Evolutionary conservation across 768 basidiomycete species (phyloP).

Genomic region (Nidularia sp.): DNA sequence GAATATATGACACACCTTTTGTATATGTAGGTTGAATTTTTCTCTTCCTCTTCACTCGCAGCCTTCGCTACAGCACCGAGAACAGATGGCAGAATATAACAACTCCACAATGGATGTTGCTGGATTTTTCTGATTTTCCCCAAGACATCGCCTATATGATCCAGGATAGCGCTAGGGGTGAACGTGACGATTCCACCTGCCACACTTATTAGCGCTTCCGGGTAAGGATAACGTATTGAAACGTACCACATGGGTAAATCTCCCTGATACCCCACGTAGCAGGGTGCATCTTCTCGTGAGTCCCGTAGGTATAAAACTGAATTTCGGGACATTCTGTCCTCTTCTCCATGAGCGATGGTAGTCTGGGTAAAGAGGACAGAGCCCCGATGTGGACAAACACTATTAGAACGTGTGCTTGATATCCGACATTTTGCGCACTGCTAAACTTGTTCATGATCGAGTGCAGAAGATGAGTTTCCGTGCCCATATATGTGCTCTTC

Average conservation of each 20-base stretch:
- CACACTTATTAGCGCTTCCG: background rate
- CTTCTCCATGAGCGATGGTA: constrained; percentile 47
- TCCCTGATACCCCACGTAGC: constrained; percentile 59
- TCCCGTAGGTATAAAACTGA: constrained; percentile 68
- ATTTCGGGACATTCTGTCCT: constrained; percentile 38
- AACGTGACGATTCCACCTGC: constrained; percentile 75
- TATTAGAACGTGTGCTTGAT: constrained; percentile 36
- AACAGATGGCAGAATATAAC: constrained; percentile 62
- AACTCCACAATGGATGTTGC: constrained; percentile 64
- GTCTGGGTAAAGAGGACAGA: constrained; percentile 39
- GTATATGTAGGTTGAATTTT: constrained; percentile 27
- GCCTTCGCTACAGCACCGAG: constrained; percentile 51
- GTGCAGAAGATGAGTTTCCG: constrained; percentile 41
- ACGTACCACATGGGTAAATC: constrained; percentile 64
- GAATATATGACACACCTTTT: constrained; percentile 29
- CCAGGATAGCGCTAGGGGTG: constrained; percentile 54
- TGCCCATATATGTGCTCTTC: constrained; percentile 17
- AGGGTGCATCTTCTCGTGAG: constrained; percentile 47
- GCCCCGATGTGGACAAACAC: constrained; percentile 69
- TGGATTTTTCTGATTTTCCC: constrained; percentile 46
- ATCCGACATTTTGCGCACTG: constrained; percentile 29
- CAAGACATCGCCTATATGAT: constrained; percentile 45
- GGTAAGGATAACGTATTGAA: background rate
- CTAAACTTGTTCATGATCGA: constrained; percentile 37
- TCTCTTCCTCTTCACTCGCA: constrained; percentile 28